Percentiles rank a stretch among this genome's conserved stretches.
Evolutionary conservation across 169 alveolate species (phyloP).

Genomic region (Toxoplasma gondii): DNA sequence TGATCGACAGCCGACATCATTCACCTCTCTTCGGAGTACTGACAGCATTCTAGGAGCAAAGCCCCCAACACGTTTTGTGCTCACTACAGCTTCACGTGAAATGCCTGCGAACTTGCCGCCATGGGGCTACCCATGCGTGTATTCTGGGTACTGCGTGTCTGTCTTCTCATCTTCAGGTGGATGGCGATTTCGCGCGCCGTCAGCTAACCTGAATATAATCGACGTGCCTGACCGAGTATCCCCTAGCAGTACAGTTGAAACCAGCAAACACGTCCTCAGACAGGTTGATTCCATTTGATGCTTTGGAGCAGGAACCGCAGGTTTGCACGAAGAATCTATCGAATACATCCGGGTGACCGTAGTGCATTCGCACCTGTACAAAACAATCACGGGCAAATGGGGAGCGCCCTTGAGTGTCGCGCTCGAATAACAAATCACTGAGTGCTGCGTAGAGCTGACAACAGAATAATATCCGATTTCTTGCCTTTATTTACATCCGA

Average conservation of each 20-base stretch:
- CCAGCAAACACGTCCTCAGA: conserved; percentile 70
- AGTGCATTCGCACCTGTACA: conserved; percentile 68
- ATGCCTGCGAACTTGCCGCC: too few relatives aligned
- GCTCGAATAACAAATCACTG: too few relatives aligned
- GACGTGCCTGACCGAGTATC: conserved; percentile 63
- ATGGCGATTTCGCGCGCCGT: background rate
- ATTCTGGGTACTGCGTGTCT: too few relatives aligned
- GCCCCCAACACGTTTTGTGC: too few relatives aligned
- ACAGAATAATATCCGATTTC: background rate
- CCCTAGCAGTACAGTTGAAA: conserved; percentile 61
- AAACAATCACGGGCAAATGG: background rate
- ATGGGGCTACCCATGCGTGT: too few relatives aligned
- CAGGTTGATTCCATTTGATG: conserved; percentile 58
- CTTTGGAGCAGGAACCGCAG: conserved; percentile 65
- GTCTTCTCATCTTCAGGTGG: too few relatives aligned
- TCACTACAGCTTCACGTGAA: too few relatives aligned
- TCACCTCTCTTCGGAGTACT: too few relatives aligned
- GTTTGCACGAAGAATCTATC: conserved; percentile 66
- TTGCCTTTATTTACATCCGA: too few relatives aligned
- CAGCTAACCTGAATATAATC: conserved; percentile 63
- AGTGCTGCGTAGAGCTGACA: too few relatives aligned
- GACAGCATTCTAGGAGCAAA: too few relatives aligned
- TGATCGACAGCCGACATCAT: too few relatives aligned
- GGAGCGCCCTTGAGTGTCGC: background rate
- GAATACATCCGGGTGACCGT: conserved; percentile 72